Evolutionary conservation across 345 rosid genomes (phyloP).

Genomic region (Cardamine chenopodiifolia): DNA sequence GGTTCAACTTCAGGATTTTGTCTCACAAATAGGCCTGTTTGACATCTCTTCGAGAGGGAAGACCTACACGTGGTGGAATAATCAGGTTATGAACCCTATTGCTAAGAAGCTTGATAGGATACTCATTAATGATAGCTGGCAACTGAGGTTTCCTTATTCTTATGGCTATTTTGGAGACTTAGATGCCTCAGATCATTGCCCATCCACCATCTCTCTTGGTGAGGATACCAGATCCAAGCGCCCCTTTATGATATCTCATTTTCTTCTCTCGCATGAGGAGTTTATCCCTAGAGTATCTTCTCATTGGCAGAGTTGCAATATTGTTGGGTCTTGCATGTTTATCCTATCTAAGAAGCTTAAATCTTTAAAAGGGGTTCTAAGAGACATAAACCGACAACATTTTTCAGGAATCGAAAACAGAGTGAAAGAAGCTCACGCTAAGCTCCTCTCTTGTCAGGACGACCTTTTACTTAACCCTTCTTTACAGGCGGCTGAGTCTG

Average conservation of each 20-base stretch:
- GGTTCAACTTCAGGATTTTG: rapidly evolving
- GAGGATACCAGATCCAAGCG: not conserved
- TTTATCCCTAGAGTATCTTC: too few species aligned
- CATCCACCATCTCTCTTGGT: rapidly evolving
- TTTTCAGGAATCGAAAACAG: too few species aligned
- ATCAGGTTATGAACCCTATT: not conserved
- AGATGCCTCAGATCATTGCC: not conserved
- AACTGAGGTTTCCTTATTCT: not conserved
- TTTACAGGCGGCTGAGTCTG: too few species aligned
- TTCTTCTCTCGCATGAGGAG: not conserved
- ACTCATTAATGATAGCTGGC: not conserved
- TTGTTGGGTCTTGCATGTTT: not conserved
- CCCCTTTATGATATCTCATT: not conserved
- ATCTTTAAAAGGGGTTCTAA: too few species aligned
- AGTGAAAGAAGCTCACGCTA: too few species aligned
- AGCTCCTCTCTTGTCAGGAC: rapidly evolving
- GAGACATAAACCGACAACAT: too few species aligned
- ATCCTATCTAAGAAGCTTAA: not conserved
- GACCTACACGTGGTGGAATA: not conserved
- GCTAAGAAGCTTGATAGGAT: not conserved
- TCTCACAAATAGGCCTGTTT: not conserved
- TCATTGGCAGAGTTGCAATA: rapidly evolving
- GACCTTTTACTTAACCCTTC: not conserved
- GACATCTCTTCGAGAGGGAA: not conserved
- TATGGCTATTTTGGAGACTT: not conserved